These are phyloP conservation scores for Hygrocybe punicea DNA, from an alignment of 768 basidiomycete genomes.

Conservation along the genomic window DNA sequence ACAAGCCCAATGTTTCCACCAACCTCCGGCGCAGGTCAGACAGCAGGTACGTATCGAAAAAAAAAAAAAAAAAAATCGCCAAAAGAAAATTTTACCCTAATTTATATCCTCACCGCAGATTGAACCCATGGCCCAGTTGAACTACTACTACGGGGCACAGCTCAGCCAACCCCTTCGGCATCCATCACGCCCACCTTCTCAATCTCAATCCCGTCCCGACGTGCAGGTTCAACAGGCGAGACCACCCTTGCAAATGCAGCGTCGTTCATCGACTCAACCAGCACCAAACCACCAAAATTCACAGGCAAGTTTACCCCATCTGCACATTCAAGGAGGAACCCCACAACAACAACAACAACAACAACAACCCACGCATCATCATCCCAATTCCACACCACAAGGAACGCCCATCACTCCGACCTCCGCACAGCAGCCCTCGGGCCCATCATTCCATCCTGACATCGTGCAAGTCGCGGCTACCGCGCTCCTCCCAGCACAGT, in stretches of 20 bases:
- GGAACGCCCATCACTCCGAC: not conserved
- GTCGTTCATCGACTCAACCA: not conserved
- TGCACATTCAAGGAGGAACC: too few species aligned
- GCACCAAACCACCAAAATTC: too few species aligned
- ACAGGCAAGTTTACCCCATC: too few species aligned
- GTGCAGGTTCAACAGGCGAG: not conserved
- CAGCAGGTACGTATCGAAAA: too few species aligned
- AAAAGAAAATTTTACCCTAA: too few species aligned
- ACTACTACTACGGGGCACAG: not conserved
- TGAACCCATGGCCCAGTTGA: not conserved
- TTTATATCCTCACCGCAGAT: not conserved
- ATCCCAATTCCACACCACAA: not conserved
- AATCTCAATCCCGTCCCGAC: not conserved
- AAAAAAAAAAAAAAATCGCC: too few species aligned
- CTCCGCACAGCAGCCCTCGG: not conserved
- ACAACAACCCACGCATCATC: not conserved
- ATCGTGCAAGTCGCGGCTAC: not conserved
- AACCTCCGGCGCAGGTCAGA: too few species aligned
- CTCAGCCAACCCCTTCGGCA: not conserved
- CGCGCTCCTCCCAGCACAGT: conserved; percentile 4
- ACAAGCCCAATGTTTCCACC: too few species aligned
- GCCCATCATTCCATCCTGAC: not conserved
- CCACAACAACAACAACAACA: not conserved
- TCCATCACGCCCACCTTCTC: not conserved
- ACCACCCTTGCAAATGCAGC: not conserved